These are phyloP conservation scores for Geranium incanum DNA, from an alignment of 441 rosid genomes.

Conservation along the genomic window DNA sequence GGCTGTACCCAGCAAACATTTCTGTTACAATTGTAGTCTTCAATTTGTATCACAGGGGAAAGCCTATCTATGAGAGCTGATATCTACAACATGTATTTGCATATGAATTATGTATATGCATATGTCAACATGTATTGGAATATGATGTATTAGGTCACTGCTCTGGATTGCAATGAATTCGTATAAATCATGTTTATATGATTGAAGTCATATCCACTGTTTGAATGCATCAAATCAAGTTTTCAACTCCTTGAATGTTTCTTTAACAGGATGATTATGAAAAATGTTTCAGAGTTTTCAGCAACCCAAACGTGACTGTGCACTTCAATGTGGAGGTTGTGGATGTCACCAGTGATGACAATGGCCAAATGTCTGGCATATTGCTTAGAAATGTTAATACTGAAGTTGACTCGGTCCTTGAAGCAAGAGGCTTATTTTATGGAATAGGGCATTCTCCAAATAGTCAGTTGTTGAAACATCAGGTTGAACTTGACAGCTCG, in stretches of 20 bases:
- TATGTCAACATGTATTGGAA: neutral
- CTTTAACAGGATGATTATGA: constrained; percentile 9
- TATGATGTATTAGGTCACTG: neutral
- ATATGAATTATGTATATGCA: neutral
- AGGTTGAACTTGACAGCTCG: constrained; percentile 6
- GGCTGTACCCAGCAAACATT: neutral
- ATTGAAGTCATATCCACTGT: neutral
- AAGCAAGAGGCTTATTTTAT: constrained; percentile 4
- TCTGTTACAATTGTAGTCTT: neutral
- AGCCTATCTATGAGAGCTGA: too few relatives aligned
- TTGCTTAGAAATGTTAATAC: constrained; percentile 3
- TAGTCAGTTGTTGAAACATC: neutral
- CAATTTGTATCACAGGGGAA: too few relatives aligned
- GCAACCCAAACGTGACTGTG: constrained; percentile 6
- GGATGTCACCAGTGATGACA: constrained; percentile 4
- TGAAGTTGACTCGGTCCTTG: constrained; percentile 4
- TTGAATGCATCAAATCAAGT: neutral
- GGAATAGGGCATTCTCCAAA: constrained; percentile 9
- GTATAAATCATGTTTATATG: neutral
- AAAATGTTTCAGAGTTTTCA: constrained; percentile 3
- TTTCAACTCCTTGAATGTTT: constrained; percentile 8
- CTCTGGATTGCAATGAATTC: neutral
- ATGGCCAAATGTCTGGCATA: constrained; percentile 5
- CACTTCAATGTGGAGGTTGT: constrained; percentile 9
- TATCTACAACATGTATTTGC: neutral